These are phyloP conservation scores for Tolypocladium sp. DNA, from an alignment of 2,329 filamentous ascomycete species.

Conservation along the genomic window DNA sequence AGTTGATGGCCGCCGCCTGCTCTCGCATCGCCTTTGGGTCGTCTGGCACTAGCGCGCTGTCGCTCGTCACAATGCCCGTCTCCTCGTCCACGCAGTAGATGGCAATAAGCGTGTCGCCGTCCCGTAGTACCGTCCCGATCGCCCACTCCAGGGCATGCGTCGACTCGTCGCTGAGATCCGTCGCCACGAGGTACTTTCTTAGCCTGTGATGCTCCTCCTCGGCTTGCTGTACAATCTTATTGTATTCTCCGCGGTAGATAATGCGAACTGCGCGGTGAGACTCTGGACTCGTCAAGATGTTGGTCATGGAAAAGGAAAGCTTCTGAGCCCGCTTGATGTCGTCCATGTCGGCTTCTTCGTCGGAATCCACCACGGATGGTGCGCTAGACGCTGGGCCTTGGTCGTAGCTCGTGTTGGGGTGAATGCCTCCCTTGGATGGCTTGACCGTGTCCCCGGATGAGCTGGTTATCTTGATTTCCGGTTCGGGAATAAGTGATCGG, in stretches of 20 bases:
- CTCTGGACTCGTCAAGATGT: conserved; percentile 66
- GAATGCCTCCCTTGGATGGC: conserved; percentile 49
- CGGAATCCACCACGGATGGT: conserved; percentile 62
- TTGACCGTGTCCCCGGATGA: conserved; percentile 53
- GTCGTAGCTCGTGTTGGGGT: conserved; percentile 81
- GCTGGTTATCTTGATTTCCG: conserved; percentile 55
- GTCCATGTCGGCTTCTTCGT: conserved; percentile 74
- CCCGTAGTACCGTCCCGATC: conserved; percentile 85
- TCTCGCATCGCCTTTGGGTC: conserved; percentile 69
- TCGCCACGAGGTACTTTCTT: conserved; percentile 91
- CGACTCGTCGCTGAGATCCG: conserved; percentile 87
- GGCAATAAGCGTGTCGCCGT: conserved; percentile 87
- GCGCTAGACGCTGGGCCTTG: conserved; percentile 46
- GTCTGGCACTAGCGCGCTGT: conserved; percentile 53
- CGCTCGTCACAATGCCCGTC: conserved; percentile 41
- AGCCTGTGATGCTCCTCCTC: conserved; percentile 70
- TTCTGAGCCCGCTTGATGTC: conserved; percentile 86
- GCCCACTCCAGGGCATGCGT: conserved; percentile 96
- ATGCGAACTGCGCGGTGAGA: conserved; percentile 79
- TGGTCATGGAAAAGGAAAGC: conserved; percentile 70
- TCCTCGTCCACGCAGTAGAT: conserved; percentile 95
- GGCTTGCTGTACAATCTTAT: conserved; percentile 64
- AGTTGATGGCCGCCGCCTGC: conserved; percentile 62
- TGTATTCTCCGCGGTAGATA: conserved; percentile 81
- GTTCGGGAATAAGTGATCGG: conserved; percentile 56